phyloP scores from a whole-genome alignment of 2,329 filamentous ascomycete genomes.

The Chaetomium olivaceum region DNA sequence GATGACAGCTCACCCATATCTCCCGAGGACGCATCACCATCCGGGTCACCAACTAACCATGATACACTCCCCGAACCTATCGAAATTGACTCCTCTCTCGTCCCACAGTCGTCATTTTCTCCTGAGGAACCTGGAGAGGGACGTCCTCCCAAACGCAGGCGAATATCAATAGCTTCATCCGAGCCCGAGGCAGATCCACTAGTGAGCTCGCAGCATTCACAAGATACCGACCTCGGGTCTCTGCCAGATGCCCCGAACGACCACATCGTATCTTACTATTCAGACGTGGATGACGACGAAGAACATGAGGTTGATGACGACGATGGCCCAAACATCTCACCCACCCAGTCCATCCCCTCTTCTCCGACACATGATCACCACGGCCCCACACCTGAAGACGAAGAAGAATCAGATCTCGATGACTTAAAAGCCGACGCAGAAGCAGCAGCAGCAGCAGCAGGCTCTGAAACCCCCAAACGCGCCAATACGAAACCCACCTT shows the following conservation, averaged over 20 bases:
- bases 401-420: background rate
- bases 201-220: conserved; percentile 1
- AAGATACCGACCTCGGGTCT: background rate
- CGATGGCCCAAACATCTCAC: background rate
- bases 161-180: conserved; percentile 37
- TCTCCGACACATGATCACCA: background rate
- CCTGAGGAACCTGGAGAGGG: conserved; percentile 13
- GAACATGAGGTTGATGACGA: background rate
- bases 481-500: conserved; percentile 36
- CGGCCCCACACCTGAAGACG: background rate
- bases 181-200: conserved; percentile 9
- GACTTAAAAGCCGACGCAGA: background rate
- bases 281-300: conserved; percentile 4
- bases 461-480: background rate
- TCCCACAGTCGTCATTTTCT: conserved; percentile 26
- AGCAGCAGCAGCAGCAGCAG: background rate
- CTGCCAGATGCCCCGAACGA: conserved; percentile 11
- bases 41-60: background rate
- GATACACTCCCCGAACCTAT: conserved; percentile 30
- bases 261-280: conserved; percentile 15
- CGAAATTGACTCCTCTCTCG: conserved; percentile 32
- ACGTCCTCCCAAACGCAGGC: conserved; percentile 41
- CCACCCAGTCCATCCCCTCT: conserved; percentile 1
- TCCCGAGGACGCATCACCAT: conserved; percentile 4
- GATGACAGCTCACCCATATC: conserved; percentile 32